phyloP scores from a whole-genome alignment of 2,329 filamentous ascomycete species.

The Alternaria sp. region DNA sequence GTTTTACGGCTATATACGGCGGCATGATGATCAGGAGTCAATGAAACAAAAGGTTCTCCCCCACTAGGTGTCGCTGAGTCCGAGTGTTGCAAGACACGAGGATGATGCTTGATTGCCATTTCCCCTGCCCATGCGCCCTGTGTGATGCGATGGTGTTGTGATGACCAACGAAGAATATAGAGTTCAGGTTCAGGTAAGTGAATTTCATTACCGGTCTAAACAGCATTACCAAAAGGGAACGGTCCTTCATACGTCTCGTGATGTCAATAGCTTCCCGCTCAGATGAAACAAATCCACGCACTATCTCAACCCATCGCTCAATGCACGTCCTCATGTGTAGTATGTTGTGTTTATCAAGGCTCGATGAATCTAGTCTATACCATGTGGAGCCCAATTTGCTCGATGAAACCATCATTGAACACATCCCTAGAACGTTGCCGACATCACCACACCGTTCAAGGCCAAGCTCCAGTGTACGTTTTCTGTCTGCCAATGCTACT shows the following conservation, averaged over 20 bases:
- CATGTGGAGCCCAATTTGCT: not conserved
- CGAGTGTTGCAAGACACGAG: conserved; percentile 47
- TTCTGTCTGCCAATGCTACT: not conserved
- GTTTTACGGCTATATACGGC: conserved; percentile 68
- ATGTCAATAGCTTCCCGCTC: not conserved
- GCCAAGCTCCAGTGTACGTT: conserved; percentile 2
- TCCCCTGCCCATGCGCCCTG: conserved; percentile 22
- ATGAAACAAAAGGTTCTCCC: conserved; percentile 52
- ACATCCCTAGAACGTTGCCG: not conserved
- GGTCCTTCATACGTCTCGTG: not conserved
- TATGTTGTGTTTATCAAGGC: not conserved
- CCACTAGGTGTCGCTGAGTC: conserved; percentile 90
- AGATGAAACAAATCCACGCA: not conserved
- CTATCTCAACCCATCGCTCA: not conserved
- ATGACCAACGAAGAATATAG: not conserved
- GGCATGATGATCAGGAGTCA: conserved; percentile 76
- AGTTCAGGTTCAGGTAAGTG: not conserved
- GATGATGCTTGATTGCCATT: conserved; percentile 94
- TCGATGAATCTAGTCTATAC: not conserved
- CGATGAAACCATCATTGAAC: not conserved
- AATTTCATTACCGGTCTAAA: not conserved
- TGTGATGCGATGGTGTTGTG: conserved; percentile 17
- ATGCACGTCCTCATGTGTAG: not conserved
- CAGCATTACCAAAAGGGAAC: not conserved
- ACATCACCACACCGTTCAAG: not conserved